A percentile compares a stretch with the other conserved stretches of the same genome.
These are phyloP conservation scores for Eimeria sp. DNA, from an alignment of 169 alveolate genomes.

Conservation along the genomic window DNA sequence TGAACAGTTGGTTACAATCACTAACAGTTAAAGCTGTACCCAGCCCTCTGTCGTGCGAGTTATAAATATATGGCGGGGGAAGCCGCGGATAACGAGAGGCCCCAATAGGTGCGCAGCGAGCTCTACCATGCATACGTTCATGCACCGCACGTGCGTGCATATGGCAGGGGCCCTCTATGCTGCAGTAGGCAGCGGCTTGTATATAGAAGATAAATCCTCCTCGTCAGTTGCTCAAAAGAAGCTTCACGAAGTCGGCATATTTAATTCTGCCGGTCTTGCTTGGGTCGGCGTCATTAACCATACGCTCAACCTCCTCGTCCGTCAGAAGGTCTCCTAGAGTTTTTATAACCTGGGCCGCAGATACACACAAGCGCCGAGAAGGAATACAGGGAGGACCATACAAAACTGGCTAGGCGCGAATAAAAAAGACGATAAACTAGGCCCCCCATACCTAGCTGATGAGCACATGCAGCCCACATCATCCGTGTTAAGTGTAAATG, in stretches of 20 bases:
- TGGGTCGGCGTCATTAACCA: constrained; percentile 72
- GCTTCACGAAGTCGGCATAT: constrained; percentile 69
- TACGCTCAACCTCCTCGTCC: constrained; percentile 69
- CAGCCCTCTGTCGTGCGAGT: neutral
- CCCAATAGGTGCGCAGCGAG: neutral
- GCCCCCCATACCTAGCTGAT: neutral
- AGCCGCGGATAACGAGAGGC: neutral
- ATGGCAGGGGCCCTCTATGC: neutral
- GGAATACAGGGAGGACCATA: neutral
- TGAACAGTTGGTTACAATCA: neutral
- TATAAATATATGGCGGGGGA: neutral
- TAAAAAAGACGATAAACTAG: neutral
- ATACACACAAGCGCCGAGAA: neutral
- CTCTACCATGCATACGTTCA: neutral
- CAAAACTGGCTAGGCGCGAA: neutral
- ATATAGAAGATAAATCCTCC: neutral
- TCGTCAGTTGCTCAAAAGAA: constrained; percentile 58
- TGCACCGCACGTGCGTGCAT: neutral
- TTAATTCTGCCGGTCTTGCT: constrained; percentile 52
- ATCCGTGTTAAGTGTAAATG: neutral
- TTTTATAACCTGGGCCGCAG: constrained; percentile 50
- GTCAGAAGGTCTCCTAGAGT: constrained; percentile 77
- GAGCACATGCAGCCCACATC: neutral
- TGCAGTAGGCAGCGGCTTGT: neutral
- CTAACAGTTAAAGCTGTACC: neutral